These are phyloP conservation scores for Mycena alexandri DNA, from an alignment of 768 basidiomycete species.

Conservation along the genomic window DNA sequence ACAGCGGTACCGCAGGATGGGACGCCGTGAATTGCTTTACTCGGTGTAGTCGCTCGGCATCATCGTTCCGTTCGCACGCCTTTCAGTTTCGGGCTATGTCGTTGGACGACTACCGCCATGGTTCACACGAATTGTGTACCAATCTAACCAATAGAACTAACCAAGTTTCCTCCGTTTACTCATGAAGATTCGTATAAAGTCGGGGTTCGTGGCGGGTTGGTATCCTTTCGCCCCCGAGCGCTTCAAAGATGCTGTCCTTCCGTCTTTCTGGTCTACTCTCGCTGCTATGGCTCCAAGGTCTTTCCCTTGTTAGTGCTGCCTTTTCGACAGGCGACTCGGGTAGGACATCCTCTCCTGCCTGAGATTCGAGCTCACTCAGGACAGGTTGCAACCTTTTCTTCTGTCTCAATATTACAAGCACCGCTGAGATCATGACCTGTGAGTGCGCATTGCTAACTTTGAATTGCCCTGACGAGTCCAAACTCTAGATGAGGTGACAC, in stretches of 20 bases:
- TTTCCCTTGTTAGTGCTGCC: conserved; percentile 28
- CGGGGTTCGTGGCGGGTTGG: not conserved
- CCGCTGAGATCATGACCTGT: conserved; percentile 34
- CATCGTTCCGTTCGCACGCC: conserved; percentile 22
- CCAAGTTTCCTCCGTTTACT: conserved; percentile 23
- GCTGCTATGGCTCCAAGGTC: conserved; percentile 30
- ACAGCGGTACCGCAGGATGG: no score
- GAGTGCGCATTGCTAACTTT: not conserved
- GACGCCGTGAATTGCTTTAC: no score
- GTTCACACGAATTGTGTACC: conserved; percentile 26
- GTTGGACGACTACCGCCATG: conserved; percentile 17
- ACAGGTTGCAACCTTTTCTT: conserved; percentile 36
- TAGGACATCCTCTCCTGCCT: not conserved
- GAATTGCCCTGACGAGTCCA: not conserved
- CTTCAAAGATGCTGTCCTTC: conserved; percentile 24
- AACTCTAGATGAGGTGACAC: conserved; percentile 27
- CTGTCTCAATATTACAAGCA: conserved; percentile 31
- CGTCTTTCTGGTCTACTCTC: conserved; percentile 19
- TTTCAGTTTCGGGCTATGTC: conserved; percentile 27
- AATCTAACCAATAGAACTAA: conserved; percentile 22
- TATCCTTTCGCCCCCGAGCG: conserved; percentile 12
- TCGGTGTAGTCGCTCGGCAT: not conserved
- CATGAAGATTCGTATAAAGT: conserved; percentile 30
- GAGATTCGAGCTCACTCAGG: not conserved
- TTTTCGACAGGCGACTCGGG: conserved; percentile 24